These are phyloP conservation scores for Eleusine indica DNA, from an alignment of 176 grass and related monocot genomes.

Conservation along the genomic window DNA sequence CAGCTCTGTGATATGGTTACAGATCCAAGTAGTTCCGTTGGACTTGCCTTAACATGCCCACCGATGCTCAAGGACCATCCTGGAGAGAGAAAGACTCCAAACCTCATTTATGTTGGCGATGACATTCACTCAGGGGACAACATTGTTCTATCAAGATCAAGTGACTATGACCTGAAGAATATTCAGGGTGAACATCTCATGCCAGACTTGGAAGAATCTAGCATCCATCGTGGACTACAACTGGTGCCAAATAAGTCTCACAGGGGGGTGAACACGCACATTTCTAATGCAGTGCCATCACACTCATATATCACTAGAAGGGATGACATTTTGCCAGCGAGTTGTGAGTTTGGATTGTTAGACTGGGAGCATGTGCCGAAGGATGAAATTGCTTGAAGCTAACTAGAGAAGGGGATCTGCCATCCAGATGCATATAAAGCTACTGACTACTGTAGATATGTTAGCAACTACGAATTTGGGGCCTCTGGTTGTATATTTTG, in stretches of 20 bases:
- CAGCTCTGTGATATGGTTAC: conserved; percentile 37
- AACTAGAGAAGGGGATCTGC: not conserved
- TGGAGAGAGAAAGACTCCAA: conserved; percentile 26
- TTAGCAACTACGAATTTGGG: not conserved
- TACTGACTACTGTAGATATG: conserved; percentile 37
- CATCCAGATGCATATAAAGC: not conserved
- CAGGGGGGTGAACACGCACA: conserved; percentile 2
- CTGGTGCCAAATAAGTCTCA: not conserved
- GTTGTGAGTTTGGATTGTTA: conserved; percentile 33
- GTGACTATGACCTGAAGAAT: conserved; percentile 19
- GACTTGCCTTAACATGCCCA: conserved; percentile 13
- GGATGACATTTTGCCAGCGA: conserved; percentile 14
- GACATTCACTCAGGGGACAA: conserved; percentile 20
- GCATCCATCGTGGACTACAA: not conserved
- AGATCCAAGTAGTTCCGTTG: conserved; percentile 26
- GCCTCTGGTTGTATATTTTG: conserved; percentile 23
- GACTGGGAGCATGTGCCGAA: conserved; percentile 53
- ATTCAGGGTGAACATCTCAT: conserved; percentile 21
- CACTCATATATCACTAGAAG: conserved; percentile 19
- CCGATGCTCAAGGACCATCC: conserved; percentile 23
- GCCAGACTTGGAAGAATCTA: conserved; percentile 36
- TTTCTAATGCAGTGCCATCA: conserved; percentile 8
- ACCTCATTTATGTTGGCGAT: conserved; percentile 24
- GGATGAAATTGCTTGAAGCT: conserved; percentile 46
- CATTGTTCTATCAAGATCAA: conserved; percentile 15